Evolutionary conservation across 23 red algal species (phyloP).

Genomic region (Cyanidium caldarium): DNA sequence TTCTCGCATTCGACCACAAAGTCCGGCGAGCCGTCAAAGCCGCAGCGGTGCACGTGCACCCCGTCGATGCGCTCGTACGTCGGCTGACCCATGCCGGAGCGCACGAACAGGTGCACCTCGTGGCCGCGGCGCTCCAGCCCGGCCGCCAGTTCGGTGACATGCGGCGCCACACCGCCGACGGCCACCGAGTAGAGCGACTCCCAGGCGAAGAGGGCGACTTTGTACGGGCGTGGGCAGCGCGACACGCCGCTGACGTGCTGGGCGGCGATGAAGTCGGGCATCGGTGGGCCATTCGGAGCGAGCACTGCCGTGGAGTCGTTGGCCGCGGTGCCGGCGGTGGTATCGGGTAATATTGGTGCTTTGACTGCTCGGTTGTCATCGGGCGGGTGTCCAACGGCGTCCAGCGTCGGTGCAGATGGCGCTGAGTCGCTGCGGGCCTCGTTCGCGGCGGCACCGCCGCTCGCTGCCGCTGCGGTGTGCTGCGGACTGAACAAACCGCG

Average conservation of each 20-base stretch:
- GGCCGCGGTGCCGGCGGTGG: neutral
- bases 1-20: constrained; percentile 77
- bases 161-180: constrained; percentile 73
- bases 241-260: neutral
- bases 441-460: neutral
- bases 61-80: constrained; percentile 80
- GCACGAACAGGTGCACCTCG: constrained; percentile 78
- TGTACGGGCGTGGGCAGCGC: constrained; percentile 12
- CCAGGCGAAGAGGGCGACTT: constrained; percentile 82
- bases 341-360: neutral
- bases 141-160: constrained; percentile 73
- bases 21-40: constrained; percentile 59
- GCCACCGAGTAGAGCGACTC: constrained; percentile 73
- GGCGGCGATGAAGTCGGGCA: no score
- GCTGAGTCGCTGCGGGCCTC: neutral
- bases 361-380: no score
- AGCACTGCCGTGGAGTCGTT: no score
- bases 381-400: neutral
- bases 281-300: no score
- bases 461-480: neutral
- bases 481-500: neutral
- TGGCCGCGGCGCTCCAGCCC: constrained; percentile 76
- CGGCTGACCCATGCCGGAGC: constrained; percentile 44
- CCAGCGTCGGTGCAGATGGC: neutral
- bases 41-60: constrained; percentile 67